Evolutionary conservation across 2,329 filamentous ascomycete species (phyloP), one percentile per base, ranked within the genome.

Genomic region (Sclerotinia trifoliorum): DNA sequence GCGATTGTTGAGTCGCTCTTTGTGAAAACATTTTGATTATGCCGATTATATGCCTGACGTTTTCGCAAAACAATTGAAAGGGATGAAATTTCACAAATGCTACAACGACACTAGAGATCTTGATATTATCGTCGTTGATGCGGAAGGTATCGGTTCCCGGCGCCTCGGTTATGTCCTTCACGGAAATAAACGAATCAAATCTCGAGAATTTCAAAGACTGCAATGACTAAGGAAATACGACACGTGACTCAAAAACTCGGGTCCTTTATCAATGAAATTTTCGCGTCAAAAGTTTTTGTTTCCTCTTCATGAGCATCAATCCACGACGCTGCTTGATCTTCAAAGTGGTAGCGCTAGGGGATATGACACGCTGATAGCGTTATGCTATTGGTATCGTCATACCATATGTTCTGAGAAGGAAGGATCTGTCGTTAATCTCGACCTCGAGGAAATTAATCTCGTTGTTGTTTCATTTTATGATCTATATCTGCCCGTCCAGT

Each of bases 1-100:
- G 78, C 74, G 80, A 79, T 73, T 80, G 80, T 75, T 81, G 80
- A 63, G 78, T 76, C 70, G 77, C 74, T 76, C 79, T 79, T 73
- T 81, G 80, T 70, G 81, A 77, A 74, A 82, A 76, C 81, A 82
- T 82, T 52, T 39, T 81, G 72, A 69, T 44, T 72, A 62, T 68
- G 60, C 70, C 65, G 67, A 71, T 55, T 65, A 48, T 49, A 48
- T 52, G 56, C 65, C 62, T 61, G 52, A 65, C 29, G 32, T 54
- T 58, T 15, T 54, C 42, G 29, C 64, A 35, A 32, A 42, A 49
- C 55, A 42, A 48, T 39, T 55, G 63, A 52, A 56, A 35, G 26
- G 26, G 58, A 68, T 63, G 66, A 52, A 52, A 48, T 49, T 42
- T 52, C 60, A 65, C 58, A 42, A 67, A 60, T 19, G 44, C 49